These are phyloP conservation scores for Antitrichia curtipendula DNA, from an alignment of 225 moss, liverwort and hornwort species.

Conservation along the genomic window DNA sequence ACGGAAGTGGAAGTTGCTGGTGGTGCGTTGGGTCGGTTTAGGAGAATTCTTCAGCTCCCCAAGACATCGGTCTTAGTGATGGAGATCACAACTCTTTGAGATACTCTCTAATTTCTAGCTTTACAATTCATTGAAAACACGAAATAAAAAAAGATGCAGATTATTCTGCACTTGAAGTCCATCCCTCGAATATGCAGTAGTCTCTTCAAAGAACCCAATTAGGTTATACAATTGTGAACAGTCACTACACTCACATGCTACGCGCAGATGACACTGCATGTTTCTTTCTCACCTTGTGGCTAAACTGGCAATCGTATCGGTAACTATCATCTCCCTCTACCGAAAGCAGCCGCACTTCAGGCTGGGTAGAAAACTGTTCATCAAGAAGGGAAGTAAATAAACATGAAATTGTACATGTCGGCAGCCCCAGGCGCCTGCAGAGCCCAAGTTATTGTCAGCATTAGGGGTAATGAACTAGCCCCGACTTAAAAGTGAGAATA, in stretches of 20 bases:
- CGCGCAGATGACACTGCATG: neutral
- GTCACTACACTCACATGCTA: neutral
- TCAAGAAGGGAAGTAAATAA: neutral
- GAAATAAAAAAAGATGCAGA: no score
- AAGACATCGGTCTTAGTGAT: neutral
- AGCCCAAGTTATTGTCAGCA: constrained; percentile 11
- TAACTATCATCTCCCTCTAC: neutral
- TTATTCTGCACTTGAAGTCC: neutral
- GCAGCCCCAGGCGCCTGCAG: neutral
- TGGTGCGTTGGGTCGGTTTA: no score
- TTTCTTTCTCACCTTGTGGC: neutral
- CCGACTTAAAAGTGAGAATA: neutral
- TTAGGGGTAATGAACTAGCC: neutral
- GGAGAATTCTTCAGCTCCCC: neutral
- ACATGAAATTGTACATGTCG: neutral
- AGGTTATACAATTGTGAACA: neutral
- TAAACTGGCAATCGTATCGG: neutral
- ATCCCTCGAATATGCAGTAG: neutral
- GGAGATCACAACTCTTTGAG: neutral
- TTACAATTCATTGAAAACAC: neutral
- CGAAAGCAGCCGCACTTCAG: neutral
- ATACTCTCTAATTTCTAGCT: neutral
- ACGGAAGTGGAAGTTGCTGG: no score
- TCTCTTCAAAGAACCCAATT: neutral
- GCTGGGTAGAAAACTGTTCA: neutral